Evolutionary conservation across 352 stramenopile species (phyloP).

Genomic region (Phytophthora sansomeana): DNA sequence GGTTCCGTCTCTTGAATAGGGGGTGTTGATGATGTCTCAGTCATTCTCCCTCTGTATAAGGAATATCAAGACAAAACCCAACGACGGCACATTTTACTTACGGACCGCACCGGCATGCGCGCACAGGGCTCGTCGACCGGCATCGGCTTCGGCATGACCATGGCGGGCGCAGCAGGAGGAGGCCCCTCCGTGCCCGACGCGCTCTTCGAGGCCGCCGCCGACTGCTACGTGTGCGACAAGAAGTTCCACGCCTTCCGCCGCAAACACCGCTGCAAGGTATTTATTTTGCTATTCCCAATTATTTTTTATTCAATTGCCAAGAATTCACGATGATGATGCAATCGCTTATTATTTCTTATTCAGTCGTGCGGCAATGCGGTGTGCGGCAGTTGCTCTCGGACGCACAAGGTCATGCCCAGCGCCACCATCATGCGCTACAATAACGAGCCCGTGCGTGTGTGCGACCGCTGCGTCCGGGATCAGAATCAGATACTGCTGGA

Average conservation of each 20-base stretch:
- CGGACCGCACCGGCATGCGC: constrained; percentile 24
- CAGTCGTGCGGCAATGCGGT: constrained; percentile 85
- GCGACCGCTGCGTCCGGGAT: constrained; percentile 78
- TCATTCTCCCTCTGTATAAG: constrained; percentile 14
- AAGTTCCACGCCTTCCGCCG: constrained; percentile 88
- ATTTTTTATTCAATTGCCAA: constrained; percentile 2
- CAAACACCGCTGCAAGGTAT: constrained; percentile 85
- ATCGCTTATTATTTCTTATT: background rate
- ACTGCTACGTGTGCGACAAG: constrained; percentile 86
- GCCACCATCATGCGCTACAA: constrained; percentile 73
- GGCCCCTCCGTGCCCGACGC: constrained; percentile 45
- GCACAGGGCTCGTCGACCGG: constrained; percentile 24
- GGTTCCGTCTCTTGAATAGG: constrained; percentile 14
- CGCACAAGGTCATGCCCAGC: constrained; percentile 79
- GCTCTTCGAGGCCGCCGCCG: constrained; percentile 62
- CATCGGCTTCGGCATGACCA: constrained; percentile 37
- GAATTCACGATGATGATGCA: no score
- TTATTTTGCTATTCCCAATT: constrained; percentile 7
- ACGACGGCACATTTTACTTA: constrained; percentile 3
- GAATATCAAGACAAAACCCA: constrained; percentile 15
- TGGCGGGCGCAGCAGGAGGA: constrained; percentile 15
- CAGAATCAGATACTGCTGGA: constrained; percentile 82
- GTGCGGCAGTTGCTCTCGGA: constrained; percentile 75
- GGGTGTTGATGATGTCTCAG: background rate
- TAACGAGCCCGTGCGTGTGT: constrained; percentile 85